Evolutionary conservation across 345 rosid species (phyloP), one percentile per base, ranked within the genome.

Genomic region (Combretum micranthum): DNA sequence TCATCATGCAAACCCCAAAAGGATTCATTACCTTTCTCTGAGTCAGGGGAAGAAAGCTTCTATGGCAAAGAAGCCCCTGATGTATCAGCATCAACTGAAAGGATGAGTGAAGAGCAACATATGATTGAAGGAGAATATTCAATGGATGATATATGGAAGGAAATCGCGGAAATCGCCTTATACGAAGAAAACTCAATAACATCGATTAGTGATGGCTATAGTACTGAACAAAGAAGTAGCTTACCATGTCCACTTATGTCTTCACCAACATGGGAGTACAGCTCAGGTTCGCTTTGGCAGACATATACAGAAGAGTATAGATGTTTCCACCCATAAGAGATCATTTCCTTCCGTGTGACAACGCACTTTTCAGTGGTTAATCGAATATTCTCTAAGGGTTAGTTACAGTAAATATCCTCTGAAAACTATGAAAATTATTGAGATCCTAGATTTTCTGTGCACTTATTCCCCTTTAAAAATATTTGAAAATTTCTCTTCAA

Each of bases 81-180:
- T 12, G 44, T 21, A 42, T 43, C 44, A 22, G 63, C 47, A 67
- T 75, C 68, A 32, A 61, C 39, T 16, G 72, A 55, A 11, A 62
- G 67, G 49, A 71, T 45, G 54, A 71, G 52, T 17, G 74, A 74
- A 57, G 77, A 72, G 19, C 64, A 57, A 18, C 69, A 80, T 23
- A 80, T 62, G 49, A 50, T 53, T 44, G 89, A 77, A 63, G 81
- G 67, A 7, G 83, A 71, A 11, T 71, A 50, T 61, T 73, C 90
- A 3, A 72, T 87, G 90, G 99, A 93, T 71, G 97, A 92, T 37
- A 75, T 92, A 70, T 92, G 98, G 98, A 83, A 81, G 63, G 98
- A 92, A 57, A 81, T 92, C 56, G 97, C 77, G 58, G 98, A 92
- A 57, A 81, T 92, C 56, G 97, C 77, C 56, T 48, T 79, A 52